Evolutionary conservation across 2,329 filamentous ascomycete species (phyloP), one percentile per base, ranked within the genome.

Genomic region (Pseudogymnoascus sp.): DNA sequence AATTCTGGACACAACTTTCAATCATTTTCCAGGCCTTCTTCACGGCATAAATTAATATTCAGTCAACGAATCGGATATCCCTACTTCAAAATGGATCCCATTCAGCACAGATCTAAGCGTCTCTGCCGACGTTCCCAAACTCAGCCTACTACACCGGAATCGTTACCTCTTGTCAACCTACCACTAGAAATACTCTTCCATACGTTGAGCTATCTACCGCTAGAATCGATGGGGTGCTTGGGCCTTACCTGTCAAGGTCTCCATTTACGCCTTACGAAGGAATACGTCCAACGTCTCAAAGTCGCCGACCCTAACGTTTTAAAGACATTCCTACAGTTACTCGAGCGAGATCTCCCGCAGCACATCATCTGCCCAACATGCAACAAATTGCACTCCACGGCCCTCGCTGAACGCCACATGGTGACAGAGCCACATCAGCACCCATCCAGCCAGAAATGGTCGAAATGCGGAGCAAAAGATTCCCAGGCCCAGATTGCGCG

Each of bases 361-460:
- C 60, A 67, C 38, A 29, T 67, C 31, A 7, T 63, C 17, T 67
- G 61, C n/a, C 61, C 60, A n/a, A 26, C 59, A 46, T 67, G 64
- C 62, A 59, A 60, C 37, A 44, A 63, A 64, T 15, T 65, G 13
- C 65, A 67, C 60, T 42, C 29, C 15, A 67, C 61, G 3, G 31
- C 62, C 46, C 17, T 26, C 29, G 62, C 64, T 9, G 11, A 62
- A 19, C 59, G 29, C 13, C 44, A 65, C 50, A 31, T 17, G 1
- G 26, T 62, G 6, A 17, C 59, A 53, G 53, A 33, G 15, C 2
- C 2, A 4, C 23, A 23, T 23, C 23, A 23, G 23, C 23, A 23
- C 23, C 2, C 23, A 23, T 23, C 23, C 23, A 23, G 23, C 23
- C 2, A 23, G 23, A 4, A 2, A 4, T 23, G 23, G 23, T 23